These are phyloP conservation scores for Exobasidium rhododendri DNA, from an alignment of 1,284 basidiomycete species.

Conservation along the genomic window DNA sequence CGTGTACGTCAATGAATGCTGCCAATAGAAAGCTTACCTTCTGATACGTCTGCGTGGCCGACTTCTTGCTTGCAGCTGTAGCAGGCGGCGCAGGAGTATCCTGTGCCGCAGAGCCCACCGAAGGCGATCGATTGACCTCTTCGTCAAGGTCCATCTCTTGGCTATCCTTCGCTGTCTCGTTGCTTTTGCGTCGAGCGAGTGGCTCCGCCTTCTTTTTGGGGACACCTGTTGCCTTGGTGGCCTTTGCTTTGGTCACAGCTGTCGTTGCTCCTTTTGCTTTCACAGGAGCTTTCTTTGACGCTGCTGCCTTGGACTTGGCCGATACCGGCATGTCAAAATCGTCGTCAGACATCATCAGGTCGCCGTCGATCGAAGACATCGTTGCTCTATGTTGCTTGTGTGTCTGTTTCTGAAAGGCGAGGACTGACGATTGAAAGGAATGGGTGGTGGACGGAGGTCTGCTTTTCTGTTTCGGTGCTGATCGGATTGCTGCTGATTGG, in stretches of 20 bases:
- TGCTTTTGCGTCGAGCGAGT: conserved; percentile 64
- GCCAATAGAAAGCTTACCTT: conserved; percentile 63
- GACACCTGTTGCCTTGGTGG: conserved; percentile 17
- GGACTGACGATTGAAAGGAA: too few species aligned
- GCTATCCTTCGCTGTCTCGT: conserved; percentile 53
- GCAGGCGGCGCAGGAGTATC: neutral
- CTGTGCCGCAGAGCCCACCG: neutral
- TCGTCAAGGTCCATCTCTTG: conserved; percentile 46
- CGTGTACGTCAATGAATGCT: conserved; percentile 9
- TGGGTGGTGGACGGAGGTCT: too few species aligned
- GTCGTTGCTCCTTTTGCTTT: conserved; percentile 56
- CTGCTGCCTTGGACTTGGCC: neutral
- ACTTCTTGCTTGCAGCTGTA: conserved; percentile 63
- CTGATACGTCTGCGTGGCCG: conserved; percentile 84
- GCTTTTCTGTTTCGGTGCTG: too few species aligned
- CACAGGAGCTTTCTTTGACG: too few species aligned
- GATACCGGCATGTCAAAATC: neutral
- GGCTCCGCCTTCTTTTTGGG: conserved; percentile 68
- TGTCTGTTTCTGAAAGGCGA: too few species aligned
- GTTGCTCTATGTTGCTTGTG: too few species aligned
- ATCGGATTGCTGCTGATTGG: too few species aligned
- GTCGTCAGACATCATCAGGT: too few species aligned
- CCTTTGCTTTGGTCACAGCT: conserved; percentile 51
- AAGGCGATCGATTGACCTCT: neutral
- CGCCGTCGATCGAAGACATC: too few species aligned